phyloP scores from a whole-genome alignment of 179 eudicot genomes.

The Drosera spatulata region DNA sequence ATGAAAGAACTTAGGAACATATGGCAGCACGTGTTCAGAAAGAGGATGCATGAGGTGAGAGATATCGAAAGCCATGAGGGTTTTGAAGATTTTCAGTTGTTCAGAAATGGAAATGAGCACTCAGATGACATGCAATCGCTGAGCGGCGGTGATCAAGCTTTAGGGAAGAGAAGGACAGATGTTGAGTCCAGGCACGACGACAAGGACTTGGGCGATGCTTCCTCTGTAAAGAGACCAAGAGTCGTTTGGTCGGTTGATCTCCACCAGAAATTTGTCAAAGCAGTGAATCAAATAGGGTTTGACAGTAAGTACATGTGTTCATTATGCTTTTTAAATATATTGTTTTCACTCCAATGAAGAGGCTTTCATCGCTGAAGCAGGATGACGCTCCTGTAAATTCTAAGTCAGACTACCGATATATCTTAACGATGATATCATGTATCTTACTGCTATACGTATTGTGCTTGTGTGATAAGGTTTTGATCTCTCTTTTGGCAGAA shows the following conservation, averaged over 20 bases:
- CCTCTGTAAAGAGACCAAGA: slow-evolving; percentile 67
- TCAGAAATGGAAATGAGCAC: slow-evolving; percentile 44
- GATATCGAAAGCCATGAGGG: slow-evolving; percentile 56
- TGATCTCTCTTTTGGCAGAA: slow-evolving; percentile 38
- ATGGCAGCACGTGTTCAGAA: slow-evolving; percentile 95
- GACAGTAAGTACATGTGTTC: slow-evolving; percentile 62
- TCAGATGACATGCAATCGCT: slow-evolving; percentile 35
- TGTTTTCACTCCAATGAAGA: too few species aligned
- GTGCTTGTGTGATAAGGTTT: too few species aligned
- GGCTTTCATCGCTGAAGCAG: too few species aligned
- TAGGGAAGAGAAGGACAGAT: slow-evolving; percentile 65
- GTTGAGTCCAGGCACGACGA: slow-evolving; percentile 46
- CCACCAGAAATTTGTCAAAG: slow-evolving; percentile 92
- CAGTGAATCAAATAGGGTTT: slow-evolving; percentile 86
- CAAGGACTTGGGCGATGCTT: slow-evolving; percentile 42
- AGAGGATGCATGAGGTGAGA: slow-evolving; percentile 81
- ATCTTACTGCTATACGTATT: too few species aligned
- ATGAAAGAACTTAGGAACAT: slow-evolving; percentile 96
- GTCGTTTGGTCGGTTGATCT: slow-evolving; percentile 94
- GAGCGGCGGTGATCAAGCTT: slow-evolving; percentile 37
- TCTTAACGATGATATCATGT: too few species aligned
- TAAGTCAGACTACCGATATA: too few species aligned
- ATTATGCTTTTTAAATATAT: not conserved
- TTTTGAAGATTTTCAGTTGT: slow-evolving; percentile 46
- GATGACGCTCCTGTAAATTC: too few species aligned